These are phyloP conservation scores for Citrus maxima DNA, from an alignment of 345 rosid species.

Conservation along the genomic window DNA sequence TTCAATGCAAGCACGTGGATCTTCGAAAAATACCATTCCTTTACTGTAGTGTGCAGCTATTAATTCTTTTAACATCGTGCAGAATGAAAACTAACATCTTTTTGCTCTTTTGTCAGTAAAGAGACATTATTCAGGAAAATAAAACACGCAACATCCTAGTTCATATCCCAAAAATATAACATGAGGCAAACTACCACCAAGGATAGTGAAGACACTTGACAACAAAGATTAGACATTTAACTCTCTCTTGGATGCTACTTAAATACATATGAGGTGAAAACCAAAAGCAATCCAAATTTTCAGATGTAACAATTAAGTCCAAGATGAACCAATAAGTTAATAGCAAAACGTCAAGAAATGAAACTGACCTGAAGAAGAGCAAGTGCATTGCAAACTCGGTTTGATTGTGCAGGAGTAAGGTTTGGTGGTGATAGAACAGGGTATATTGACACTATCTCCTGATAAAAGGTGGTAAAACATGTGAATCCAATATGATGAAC, in stretches of 20 bases:
- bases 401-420: conserved; percentile 85
- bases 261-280: not conserved
- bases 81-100: no score
- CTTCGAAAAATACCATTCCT: not conserved
- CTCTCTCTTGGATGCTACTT: not conserved
- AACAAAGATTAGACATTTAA: not conserved
- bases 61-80: not conserved
- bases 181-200: not conserved
- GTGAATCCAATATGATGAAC: not conserved
- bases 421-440: conserved; percentile 94
- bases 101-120: not conserved
- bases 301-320: not conserved
- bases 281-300: not conserved
- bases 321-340: conserved; percentile 8
- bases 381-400: conserved; percentile 96
- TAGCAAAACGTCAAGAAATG: not conserved
- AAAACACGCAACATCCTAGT: not conserved
- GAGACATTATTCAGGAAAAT: not conserved
- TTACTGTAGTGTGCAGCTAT: not conserved
- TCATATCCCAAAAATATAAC: not conserved
- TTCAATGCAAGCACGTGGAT: not conserved
- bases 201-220: not conserved
- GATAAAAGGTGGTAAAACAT: conserved; percentile 8
- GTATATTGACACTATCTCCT: conserved; percentile 97
- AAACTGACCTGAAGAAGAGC: conserved; percentile 91